phyloP scores from a whole-genome alignment of 352 stramenopile species.

The Phytopythium ostracodes region DNA sequence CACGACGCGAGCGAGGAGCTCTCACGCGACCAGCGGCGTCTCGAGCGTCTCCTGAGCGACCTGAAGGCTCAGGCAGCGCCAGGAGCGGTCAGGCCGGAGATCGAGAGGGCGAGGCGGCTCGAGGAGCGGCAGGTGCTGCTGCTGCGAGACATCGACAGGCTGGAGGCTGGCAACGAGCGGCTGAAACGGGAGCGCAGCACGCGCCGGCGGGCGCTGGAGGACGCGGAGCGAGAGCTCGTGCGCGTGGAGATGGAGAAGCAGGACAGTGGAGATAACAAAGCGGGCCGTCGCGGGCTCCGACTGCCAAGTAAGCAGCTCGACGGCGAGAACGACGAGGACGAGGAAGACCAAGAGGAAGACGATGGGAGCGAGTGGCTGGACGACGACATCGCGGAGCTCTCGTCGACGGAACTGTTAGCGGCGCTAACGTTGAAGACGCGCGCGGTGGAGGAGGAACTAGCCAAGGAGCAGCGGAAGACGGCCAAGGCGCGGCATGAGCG shows the following conservation, averaged over 20 bases:
- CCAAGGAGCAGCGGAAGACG: constrained; percentile 46
- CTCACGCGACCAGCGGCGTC: constrained; percentile 32
- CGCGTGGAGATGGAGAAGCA: constrained; percentile 14
- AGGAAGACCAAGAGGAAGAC: constrained; percentile 7
- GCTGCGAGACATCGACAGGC: constrained; percentile 45
- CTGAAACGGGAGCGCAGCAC: constrained; percentile 41
- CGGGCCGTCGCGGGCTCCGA: not conserved
- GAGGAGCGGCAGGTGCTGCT: constrained; percentile 38
- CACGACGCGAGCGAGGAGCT: constrained; percentile 37
- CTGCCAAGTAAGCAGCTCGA: not conserved
- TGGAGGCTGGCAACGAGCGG: constrained; percentile 48
- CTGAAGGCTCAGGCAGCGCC: constrained; percentile 41
- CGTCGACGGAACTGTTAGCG: constrained; percentile 25
- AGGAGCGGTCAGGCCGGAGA: constrained; percentile 39
- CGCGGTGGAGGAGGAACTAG: constrained; percentile 47
- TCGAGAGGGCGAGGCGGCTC: constrained; percentile 40
- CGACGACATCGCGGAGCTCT: constrained; percentile 36
- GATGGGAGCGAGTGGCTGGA: constrained; percentile 33
- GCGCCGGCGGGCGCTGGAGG: constrained; percentile 38
- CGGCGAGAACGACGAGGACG: not conserved
- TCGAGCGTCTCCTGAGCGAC: constrained; percentile 38
- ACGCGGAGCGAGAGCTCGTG: constrained; percentile 29
- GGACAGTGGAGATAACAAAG: not conserved
- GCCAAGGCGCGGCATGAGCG: constrained; percentile 43
- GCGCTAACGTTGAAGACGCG: constrained; percentile 28